Evolutionary conservation across 331 rosid species (phyloP).

Genomic region (Rhamnella rubrinervis): DNA sequence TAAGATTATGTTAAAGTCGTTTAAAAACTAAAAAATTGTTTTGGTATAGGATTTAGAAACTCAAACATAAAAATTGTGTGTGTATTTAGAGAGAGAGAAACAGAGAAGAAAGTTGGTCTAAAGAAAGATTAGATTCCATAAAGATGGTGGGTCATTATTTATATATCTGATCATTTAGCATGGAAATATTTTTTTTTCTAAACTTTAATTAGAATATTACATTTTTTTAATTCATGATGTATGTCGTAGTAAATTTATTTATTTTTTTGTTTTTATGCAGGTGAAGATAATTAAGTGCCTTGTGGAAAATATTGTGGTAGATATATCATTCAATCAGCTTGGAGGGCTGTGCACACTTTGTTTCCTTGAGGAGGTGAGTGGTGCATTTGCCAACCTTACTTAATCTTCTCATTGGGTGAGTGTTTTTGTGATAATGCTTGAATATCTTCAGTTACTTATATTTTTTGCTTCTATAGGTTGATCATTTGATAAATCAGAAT

Average conservation of each 20-base stretch:
- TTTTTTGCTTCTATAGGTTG: constrained; percentile 61
- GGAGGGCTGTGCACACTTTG: constrained; percentile 99
- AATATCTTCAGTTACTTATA: constrained; percentile 23
- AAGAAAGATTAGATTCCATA: no score
- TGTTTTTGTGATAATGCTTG: background rate
- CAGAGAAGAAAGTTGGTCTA: no score
- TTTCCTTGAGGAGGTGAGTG: constrained; percentile 92
- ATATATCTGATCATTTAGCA: background rate
- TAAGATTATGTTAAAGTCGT: no score
- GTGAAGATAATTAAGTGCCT: constrained; percentile 96
- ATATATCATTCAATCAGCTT: constrained; percentile 95
- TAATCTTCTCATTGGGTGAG: constrained; percentile 17
- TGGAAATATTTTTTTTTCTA: background rate
- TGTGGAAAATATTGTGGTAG: constrained; percentile 98
- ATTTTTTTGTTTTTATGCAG: constrained; percentile 32
- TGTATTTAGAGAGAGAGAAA: no score
- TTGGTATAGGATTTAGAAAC: no score
- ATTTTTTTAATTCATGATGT: background rate
- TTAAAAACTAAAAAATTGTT: no score
- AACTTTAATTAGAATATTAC: background rate
- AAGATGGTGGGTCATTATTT: background rate
- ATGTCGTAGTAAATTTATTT: background rate
- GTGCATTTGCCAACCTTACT: constrained; percentile 17
- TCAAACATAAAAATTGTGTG: no score
- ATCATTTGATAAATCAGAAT: constrained; percentile 73